These are phyloP conservation scores for Fonsecaea pugnacius DNA, from an alignment of 2,329 filamentous ascomycete genomes.

Conservation along the genomic window DNA sequence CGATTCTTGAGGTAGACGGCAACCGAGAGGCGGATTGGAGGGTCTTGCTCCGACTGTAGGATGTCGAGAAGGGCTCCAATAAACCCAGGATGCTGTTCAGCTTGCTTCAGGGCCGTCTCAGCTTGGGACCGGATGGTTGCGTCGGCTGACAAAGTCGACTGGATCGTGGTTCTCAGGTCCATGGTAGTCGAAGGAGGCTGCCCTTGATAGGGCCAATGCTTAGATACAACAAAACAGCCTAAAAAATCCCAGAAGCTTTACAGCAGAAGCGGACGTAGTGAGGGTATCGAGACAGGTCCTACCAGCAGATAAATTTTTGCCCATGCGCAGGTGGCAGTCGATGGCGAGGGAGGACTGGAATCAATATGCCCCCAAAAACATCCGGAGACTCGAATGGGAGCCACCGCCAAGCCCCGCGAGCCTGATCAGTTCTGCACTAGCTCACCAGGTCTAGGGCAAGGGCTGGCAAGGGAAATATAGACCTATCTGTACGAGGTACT, in stretches of 20 bases:
- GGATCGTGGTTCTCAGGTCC: constrained; percentile 64
- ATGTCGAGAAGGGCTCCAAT: constrained; percentile 89
- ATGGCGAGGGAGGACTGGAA: constrained; percentile 9
- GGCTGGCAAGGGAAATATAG: neutral
- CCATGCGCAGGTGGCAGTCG: constrained; percentile 6
- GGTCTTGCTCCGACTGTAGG: constrained; percentile 83
- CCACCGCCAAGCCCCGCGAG: constrained; percentile 4
- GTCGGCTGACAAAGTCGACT: constrained; percentile 67
- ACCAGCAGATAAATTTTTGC: neutral
- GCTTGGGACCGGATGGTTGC: constrained; percentile 65
- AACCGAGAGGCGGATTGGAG: constrained; percentile 81
- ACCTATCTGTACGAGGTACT: neutral
- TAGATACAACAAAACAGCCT: constrained; percentile 29
- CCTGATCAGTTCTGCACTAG: neutral
- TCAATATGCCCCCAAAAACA: constrained; percentile 14
- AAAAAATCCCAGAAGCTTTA: constrained; percentile 10
- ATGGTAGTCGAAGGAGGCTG: constrained; percentile 25
- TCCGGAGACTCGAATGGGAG: constrained; percentile 1
- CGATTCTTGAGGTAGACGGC: constrained; percentile 98
- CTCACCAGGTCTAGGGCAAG: neutral
- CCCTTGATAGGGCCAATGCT: constrained; percentile 31
- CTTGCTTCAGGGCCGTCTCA: constrained; percentile 73
- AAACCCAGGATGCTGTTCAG: constrained; percentile 88
- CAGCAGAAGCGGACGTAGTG: constrained; percentile 4
- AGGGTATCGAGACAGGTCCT: neutral